phyloP scores from a whole-genome alignment of 768 basidiomycete species.

The Rubroboletus pulcherrimus region DNA sequence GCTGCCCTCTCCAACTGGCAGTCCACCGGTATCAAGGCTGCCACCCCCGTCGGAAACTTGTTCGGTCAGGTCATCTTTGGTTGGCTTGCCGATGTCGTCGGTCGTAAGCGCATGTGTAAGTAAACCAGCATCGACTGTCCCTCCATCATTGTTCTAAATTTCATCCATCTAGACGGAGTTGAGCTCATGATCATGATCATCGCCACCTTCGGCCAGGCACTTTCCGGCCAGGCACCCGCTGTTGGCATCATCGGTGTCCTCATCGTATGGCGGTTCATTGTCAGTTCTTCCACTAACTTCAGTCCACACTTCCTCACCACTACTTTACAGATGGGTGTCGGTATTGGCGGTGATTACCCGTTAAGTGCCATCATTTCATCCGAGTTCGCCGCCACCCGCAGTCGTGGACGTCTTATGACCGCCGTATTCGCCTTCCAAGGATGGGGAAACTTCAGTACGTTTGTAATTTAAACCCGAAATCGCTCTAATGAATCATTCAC shows the following conservation, averaged over 20 bases:
- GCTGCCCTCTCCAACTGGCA: slow-evolving; percentile 48
- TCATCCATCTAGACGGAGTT: slow-evolving; percentile 37
- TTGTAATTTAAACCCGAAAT: not conserved
- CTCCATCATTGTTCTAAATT: not conserved
- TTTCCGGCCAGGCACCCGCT: slow-evolving; percentile 64
- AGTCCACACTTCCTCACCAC: not conserved
- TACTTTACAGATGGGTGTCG: slow-evolving; percentile 58
- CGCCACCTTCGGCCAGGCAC: slow-evolving; percentile 73
- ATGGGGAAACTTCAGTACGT: slow-evolving; percentile 77
- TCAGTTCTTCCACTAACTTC: slow-evolving; percentile 21
- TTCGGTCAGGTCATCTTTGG: slow-evolving; percentile 76
- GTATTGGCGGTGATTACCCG: slow-evolving; percentile 90
- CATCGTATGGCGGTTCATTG: slow-evolving; percentile 80
- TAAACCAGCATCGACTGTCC: slow-evolving; percentile 5
- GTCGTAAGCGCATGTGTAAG: slow-evolving; percentile 79
- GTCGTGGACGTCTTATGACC: slow-evolving; percentile 84
- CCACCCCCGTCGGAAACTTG: slow-evolving; percentile 72
- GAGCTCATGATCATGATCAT: slow-evolving; percentile 78
- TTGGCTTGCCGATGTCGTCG: slow-evolving; percentile 73
- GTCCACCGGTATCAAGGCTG: slow-evolving; percentile 73
- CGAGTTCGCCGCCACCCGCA: slow-evolving; percentile 77
- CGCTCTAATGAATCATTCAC: not conserved
- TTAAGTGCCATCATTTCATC: slow-evolving; percentile 82
- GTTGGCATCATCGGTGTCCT: slow-evolving; percentile 73
- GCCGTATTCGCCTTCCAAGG: slow-evolving; percentile 85